Percentiles rank a stretch among this genome's conserved stretches.
Conservation (phyloP, 257 asterid species). For the Vinca minor region DNA sequence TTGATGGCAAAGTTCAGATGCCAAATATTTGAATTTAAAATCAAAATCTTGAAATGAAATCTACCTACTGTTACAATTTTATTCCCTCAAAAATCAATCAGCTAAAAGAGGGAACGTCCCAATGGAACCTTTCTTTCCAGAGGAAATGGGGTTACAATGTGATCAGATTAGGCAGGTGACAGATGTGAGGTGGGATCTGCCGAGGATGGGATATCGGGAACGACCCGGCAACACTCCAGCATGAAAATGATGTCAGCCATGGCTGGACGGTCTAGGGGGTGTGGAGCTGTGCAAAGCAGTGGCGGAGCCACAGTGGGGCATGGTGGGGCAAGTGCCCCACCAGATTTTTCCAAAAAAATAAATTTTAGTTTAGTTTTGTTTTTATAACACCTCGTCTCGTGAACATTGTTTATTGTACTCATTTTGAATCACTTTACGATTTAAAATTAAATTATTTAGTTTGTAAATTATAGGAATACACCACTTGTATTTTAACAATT, state of each 20-base stretch:
- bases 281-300: constrained; percentile 71
- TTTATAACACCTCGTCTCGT: no score
- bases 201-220: constrained; percentile 53
- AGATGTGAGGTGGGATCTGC: constrained; percentile 55
- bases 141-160: constrained; percentile 3
- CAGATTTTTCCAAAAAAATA: no score
- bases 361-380: no score
- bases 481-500: no score
- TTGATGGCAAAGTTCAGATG: no score
- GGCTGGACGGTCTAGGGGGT: constrained; percentile 55
- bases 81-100: background rate
- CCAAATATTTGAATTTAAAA: background rate
- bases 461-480: no score
- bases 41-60: constrained; percentile 11
- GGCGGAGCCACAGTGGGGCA: no score
- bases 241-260: constrained; percentile 69
- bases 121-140: background rate
- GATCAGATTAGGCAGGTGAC: constrained; percentile 42
- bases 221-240: constrained; percentile 74
- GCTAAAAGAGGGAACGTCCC: background rate
- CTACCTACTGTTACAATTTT: constrained; percentile 11
- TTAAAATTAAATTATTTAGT: no score
- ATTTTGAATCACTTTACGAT: no score
- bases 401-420: no score
- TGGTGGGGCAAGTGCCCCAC: no score